Evolutionary conservation across 228 moss, liverwort and hornwort species (phyloP).

Genomic region (Sphagnum magellanicum): DNA sequence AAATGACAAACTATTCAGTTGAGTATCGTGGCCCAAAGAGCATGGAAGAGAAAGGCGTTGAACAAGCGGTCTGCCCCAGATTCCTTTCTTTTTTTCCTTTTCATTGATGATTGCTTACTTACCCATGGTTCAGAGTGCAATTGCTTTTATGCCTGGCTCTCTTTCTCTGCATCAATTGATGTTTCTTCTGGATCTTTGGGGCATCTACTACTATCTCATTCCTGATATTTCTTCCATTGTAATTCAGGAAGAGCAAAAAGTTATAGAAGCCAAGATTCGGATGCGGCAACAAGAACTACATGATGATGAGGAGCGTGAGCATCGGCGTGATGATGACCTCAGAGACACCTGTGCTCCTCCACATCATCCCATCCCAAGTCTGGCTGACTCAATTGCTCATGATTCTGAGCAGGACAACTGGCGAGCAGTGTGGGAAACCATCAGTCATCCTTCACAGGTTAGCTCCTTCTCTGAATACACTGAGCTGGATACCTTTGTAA

Average conservation of each 20-base stretch:
- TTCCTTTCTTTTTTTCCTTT: background rate
- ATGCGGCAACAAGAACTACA: constrained; percentile 56
- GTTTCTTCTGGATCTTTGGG: no score
- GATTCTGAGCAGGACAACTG: constrained; percentile 3
- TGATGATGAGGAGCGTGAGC: constrained; percentile 46
- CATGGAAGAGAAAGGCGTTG: constrained; percentile 57
- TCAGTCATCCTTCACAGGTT: constrained; percentile 8
- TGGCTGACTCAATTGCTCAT: no score
- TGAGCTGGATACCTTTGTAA: no score
- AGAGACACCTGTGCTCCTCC: constrained; percentile 6
- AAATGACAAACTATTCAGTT: constrained; percentile 43
- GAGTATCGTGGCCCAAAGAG: constrained; percentile 63
- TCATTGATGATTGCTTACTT: background rate
- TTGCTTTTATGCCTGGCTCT: no score
- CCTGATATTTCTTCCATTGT: background rate
- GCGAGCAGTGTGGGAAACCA: constrained; percentile 21
- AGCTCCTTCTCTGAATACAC: background rate
- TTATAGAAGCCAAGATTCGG: constrained; percentile 66
- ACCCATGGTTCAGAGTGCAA: no score
- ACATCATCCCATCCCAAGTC: no score
- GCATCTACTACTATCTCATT: no score
- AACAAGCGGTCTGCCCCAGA: constrained; percentile 43
- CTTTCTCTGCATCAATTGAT: no score
- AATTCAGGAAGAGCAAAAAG: constrained; percentile 59
- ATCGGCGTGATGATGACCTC: constrained; percentile 29